Evolutionary conservation across 2,329 filamentous ascomycete species (phyloP), one percentile per base, ranked within the genome.

Genomic region (Tolypocladium cylindrosporum): DNA sequence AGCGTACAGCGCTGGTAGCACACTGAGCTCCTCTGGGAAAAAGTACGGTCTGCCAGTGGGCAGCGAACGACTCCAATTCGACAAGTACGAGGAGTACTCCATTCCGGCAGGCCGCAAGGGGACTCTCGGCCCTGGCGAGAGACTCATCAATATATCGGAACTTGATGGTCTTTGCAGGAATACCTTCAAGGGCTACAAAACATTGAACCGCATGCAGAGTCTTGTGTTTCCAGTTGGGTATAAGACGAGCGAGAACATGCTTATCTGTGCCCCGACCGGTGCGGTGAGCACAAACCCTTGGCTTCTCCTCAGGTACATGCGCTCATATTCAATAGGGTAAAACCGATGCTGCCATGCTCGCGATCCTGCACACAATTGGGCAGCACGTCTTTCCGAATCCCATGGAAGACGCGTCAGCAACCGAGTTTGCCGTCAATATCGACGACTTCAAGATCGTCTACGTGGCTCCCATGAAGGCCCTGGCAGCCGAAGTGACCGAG

Each of bases 381-480:
- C 92, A 96, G 70, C 93, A 97, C 67, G 83, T 90, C 31, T 78
- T 81, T 0, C 93, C 94, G 0, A 91, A 85, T 63, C 93, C 92
- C 0, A 79, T 88, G 11, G 90, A 96, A 58, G 78, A 90, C 45
- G 84, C 84, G 0, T 77, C 85, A 57, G 85, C 88, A 0, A 86
- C 81, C 0, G 89, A 96, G 43, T 97, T 97, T 68, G 83, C 82
- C 1, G 89, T 96, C n/a, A 81, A 88, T 59, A 76, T 85, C 0
- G 89, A 96, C 56, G 90, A 96, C 65, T 97, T 97, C 81, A 97
- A 99, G 74, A 93, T 99, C 65, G 91, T 99, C 58, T 99, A 99
- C 66, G 94, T 99, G 45, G 94, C 95, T 1, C 95, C 94, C 0
- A 99, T 99, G 95, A 99, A 99, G 73, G 95, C 94, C 0, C 79